Conservation (phyloP, 352 stramenopile genomes). For the Poterioochromonas sp. region DNA sequence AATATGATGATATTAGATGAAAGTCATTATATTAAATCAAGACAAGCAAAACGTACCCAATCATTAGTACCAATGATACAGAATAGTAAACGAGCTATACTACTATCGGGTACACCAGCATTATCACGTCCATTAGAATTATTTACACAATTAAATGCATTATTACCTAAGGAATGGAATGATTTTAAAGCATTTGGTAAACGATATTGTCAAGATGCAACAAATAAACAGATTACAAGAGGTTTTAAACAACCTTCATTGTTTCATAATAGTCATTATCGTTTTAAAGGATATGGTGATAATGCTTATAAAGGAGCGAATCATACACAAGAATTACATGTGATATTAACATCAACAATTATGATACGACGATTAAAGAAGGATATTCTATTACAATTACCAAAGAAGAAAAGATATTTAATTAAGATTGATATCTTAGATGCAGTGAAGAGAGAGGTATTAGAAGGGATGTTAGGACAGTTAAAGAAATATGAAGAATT, state of each 20-base stretch:
- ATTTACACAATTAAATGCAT: slow-evolving; percentile 48
- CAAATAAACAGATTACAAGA: slow-evolving; percentile 37
- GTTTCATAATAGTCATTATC: neutral
- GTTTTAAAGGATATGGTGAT: neutral
- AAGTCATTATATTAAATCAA: slow-evolving; percentile 51
- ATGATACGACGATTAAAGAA: slow-evolving; percentile 73
- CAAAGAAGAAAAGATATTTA: slow-evolving; percentile 47
- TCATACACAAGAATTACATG: slow-evolving; percentile 60
- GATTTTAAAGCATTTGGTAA: slow-evolving; percentile 36
- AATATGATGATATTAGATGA: slow-evolving; percentile 47
- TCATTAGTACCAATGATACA: slow-evolving; percentile 44
- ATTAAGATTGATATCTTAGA: slow-evolving; percentile 37
- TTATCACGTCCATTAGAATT: slow-evolving; percentile 49
- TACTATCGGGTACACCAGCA: slow-evolving; percentile 50
- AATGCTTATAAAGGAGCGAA: slow-evolving; percentile 28
- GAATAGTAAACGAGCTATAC: slow-evolving; percentile 42
- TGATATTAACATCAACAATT: slow-evolving; percentile 58
- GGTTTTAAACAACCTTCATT: neutral
- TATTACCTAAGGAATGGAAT: slow-evolving; percentile 39
- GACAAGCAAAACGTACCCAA: slow-evolving; percentile 47
- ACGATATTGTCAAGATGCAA: slow-evolving; percentile 37
- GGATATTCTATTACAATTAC: slow-evolving; percentile 66
- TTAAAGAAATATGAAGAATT: neutral
- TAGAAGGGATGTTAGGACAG: neutral
- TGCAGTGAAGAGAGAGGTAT: neutral